Conservation (phyloP, 768 basidiomycete species). For the Thelephora ganbajun region DNA sequence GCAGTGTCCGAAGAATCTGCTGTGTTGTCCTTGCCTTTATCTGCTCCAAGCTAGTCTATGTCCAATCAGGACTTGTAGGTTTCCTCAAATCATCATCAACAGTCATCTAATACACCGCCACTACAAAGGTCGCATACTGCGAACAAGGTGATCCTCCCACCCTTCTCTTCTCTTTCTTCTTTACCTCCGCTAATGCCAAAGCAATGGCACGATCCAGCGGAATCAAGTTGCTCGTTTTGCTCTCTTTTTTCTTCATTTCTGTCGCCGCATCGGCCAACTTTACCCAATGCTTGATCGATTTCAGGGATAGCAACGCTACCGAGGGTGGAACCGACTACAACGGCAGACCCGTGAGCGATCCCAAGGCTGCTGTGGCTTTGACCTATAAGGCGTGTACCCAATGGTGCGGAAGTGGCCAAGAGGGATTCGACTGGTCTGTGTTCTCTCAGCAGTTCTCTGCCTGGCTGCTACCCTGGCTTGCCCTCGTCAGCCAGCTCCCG, state of each 20-base stretch:
- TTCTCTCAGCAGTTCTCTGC: conserved; percentile 23
- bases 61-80: no score
- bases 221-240: background rate
- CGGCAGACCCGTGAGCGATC: background rate
- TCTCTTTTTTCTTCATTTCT: background rate
- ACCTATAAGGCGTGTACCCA: background rate
- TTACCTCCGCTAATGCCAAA: no score
- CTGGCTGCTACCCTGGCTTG: conserved; percentile 36
- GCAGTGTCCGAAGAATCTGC: no score
- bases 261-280: background rate
- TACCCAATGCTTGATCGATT: background rate
- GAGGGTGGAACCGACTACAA: background rate
- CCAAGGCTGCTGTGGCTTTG: background rate
- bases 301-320: background rate
- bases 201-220: no score
- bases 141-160: no score
- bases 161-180: no score
- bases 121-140: no score
- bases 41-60: no score
- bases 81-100: no score
- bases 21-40: no score
- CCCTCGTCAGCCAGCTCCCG: conserved; percentile 34
- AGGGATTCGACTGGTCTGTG: background rate
- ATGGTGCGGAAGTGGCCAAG: background rate
- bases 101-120: no score